Conservation (phyloP, 768 basidiomycete species). For the Trametes maxima region DNA sequence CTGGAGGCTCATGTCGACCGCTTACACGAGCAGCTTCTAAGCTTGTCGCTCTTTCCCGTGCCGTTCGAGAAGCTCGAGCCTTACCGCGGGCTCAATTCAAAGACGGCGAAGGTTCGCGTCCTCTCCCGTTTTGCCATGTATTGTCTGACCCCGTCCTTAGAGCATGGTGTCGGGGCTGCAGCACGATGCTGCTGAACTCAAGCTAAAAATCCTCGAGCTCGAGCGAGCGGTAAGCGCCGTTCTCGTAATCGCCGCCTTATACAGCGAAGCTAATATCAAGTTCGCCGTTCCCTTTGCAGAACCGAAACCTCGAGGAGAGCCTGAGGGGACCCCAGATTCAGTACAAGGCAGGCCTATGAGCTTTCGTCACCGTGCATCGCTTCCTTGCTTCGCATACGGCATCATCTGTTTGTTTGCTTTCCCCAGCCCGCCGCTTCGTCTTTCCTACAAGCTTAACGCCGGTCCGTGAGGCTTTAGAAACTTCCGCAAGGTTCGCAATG, state of each 20-base stretch:
- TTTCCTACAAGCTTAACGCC: too few relatives aligned
- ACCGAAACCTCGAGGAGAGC: conserved; percentile 7
- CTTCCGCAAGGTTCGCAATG: not conserved
- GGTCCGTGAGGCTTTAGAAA: not conserved
- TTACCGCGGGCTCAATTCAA: conserved; percentile 72
- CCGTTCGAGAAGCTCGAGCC: conserved; percentile 22
- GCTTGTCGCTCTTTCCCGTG: conserved; percentile 53
- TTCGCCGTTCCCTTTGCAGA: not conserved
- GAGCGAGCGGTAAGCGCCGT: conserved; percentile 59
- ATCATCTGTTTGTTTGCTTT: not conserved
- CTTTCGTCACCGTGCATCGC: not conserved
- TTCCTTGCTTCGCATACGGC: not conserved
- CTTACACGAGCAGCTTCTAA: conserved; percentile 60
- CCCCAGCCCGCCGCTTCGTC: not conserved
- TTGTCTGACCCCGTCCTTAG: conserved; percentile 36
- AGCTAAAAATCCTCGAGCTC: conserved; percentile 67
- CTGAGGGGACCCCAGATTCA: not conserved
- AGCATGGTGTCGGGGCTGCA: conserved; percentile 76
- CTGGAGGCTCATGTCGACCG: conserved; percentile 73
- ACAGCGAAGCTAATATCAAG: not conserved
- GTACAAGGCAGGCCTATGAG: conserved; percentile 4
- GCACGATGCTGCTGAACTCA: conserved; percentile 59
- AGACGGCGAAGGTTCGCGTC: conserved; percentile 65
- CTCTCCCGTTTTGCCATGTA: not conserved
- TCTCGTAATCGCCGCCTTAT: not conserved